Conservation (phyloP, 163 green algal species). For the Prototheca cutis region DNA sequence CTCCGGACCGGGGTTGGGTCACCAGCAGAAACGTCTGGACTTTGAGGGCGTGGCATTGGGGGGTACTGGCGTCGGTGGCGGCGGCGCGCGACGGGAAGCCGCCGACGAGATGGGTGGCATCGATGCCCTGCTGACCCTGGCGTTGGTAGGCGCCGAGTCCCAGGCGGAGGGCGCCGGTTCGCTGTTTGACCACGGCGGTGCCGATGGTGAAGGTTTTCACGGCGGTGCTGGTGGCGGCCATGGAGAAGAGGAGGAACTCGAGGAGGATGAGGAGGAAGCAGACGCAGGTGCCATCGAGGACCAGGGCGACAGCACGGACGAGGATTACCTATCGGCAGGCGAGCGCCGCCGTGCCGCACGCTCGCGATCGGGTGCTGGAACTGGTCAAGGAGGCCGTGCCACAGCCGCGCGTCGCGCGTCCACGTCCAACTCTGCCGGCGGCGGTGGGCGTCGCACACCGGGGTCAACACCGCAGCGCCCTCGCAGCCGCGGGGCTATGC, state of each 20-base stretch:
- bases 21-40: slow-evolving; percentile 11
- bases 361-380: not conserved
- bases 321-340: not conserved
- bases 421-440: too few relatives aligned
- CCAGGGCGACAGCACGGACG: not conserved
- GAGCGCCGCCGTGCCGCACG: not conserved
- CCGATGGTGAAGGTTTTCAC: too few relatives aligned
- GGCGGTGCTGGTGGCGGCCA: too few relatives aligned
- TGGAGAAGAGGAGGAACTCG: slow-evolving; percentile 2
- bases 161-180: not conserved
- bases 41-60: slow-evolving; percentile 4
- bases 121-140: slow-evolving; percentile 21
- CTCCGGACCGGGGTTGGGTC: not conserved
- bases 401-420: not conserved
- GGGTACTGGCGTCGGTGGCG: too few relatives aligned
- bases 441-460: not conserved
- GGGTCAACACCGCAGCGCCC: not conserved
- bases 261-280: slow-evolving; percentile 9
- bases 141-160: slow-evolving; percentile 11
- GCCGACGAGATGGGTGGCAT: slow-evolving; percentile 22
- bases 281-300: slow-evolving; percentile 4
- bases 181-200: too few relatives aligned
- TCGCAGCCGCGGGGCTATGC: too few relatives aligned
- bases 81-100: slow-evolving; percentile 1
- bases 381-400: not conserved